Percentiles rank a stretch among this genome's conserved stretches.
Conservation (phyloP, 768 basidiomycete genomes). For the Russula foetens region DNA sequence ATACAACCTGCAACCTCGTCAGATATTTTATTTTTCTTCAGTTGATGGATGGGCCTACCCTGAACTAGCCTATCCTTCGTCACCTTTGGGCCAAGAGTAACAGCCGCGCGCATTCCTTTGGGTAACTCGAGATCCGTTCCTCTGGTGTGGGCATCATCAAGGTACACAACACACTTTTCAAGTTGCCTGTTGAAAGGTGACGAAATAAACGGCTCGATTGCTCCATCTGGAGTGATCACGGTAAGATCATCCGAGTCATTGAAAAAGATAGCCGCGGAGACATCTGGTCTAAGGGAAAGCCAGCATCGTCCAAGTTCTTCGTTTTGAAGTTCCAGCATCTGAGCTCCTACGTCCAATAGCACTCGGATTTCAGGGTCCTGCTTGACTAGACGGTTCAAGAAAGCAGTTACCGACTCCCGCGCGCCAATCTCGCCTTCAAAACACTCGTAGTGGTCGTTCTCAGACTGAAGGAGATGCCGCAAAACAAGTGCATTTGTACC, state of each 20-base stretch:
- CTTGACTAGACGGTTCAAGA: slow-evolving; percentile 27
- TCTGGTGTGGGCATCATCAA: slow-evolving; percentile 46
- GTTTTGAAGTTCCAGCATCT: slow-evolving; percentile 45
- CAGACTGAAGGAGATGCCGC: slow-evolving; percentile 30
- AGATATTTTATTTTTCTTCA: not conserved
- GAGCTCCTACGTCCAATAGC: slow-evolving; percentile 48
- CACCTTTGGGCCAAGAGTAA: slow-evolving; percentile 43
- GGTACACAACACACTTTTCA: slow-evolving; percentile 37
- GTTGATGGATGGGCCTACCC: slow-evolving; percentile 26
- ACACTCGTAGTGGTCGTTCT: slow-evolving; percentile 34
- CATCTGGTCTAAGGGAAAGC: slow-evolving; percentile 27
- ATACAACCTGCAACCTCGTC: slow-evolving; percentile 10
- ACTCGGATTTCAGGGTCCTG: slow-evolving; percentile 37
- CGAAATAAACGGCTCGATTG: slow-evolving; percentile 28
- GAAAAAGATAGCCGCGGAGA: slow-evolving; percentile 38
- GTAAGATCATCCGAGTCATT: slow-evolving; percentile 27
- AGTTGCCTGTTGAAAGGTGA: slow-evolving; percentile 34
- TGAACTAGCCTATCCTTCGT: slow-evolving; percentile 46
- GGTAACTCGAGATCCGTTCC: slow-evolving; percentile 50
- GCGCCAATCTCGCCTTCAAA: slow-evolving; percentile 1
- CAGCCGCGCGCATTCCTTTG: slow-evolving; percentile 33
- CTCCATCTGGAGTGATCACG: slow-evolving; percentile 32
- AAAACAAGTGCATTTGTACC: slow-evolving; percentile 44
- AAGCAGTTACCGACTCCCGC: slow-evolving; percentile 22
- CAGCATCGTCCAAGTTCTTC: slow-evolving; percentile 33